Conservation (phyloP, 345 rosid species). For the Physaria fendleri region DNA sequence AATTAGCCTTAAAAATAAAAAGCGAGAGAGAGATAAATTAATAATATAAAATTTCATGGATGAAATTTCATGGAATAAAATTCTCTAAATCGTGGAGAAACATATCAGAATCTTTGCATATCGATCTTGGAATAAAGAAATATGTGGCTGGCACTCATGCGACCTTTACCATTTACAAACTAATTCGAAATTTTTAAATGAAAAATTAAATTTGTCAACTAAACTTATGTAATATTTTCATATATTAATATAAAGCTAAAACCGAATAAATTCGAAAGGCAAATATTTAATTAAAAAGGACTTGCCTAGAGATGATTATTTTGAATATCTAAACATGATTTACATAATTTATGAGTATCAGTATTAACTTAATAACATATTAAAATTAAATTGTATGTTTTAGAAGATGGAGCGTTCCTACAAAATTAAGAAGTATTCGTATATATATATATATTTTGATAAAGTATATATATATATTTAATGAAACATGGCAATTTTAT, state of each 20-base stretch:
- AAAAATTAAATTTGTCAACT: not conserved
- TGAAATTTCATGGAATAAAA: constrained; percentile 4
- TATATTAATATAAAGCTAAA: not conserved
- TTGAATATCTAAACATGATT: not conserved
- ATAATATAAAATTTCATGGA: not conserved
- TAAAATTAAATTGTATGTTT: too few species aligned
- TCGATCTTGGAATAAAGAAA: not conserved
- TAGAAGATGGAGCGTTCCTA: too few species aligned
- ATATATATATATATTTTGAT: too few species aligned
- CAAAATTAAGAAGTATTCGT: too few species aligned
- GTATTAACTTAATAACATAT: too few species aligned
- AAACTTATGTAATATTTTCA: not conserved
- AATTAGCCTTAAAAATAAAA: too few species aligned
- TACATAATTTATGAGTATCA: not conserved
- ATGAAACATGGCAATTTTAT: too few species aligned
- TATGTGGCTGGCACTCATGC: not conserved
- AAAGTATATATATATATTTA: too few species aligned
- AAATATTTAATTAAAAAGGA: not conserved
- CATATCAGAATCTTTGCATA: constrained; percentile 2
- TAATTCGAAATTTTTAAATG: not conserved
- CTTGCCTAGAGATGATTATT: too few species aligned
- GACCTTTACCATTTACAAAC: not conserved
- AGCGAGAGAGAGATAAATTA: too few species aligned
- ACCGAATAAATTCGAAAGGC: not conserved
- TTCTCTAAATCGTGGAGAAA: not conserved